Conservation (phyloP, 257 asterid genomes). For the Henckelia pumila region DNA sequence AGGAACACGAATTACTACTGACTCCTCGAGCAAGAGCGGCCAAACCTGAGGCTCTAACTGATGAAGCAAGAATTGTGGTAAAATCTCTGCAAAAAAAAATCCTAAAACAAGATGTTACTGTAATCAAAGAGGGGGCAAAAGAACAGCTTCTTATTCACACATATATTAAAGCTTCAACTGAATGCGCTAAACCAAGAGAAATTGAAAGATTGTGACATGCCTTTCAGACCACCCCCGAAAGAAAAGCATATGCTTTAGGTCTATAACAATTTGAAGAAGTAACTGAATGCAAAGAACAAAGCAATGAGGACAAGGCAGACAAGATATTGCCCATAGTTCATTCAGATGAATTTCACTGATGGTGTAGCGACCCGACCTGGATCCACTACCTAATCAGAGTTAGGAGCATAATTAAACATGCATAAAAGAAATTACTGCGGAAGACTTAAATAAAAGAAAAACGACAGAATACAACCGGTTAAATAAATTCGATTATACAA, state of each 20-base stretch:
- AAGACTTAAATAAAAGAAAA: too few relatives aligned
- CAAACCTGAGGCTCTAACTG: slow-evolving; percentile 78
- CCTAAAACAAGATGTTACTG: slow-evolving; percentile 46
- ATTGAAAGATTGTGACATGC: background rate
- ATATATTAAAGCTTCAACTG: slow-evolving; percentile 7
- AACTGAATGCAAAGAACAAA: background rate
- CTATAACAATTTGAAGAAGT: background rate
- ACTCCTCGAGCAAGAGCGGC: slow-evolving; percentile 53
- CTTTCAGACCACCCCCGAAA: background rate
- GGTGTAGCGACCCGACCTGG: too few relatives aligned
- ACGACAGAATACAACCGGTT: too few relatives aligned
- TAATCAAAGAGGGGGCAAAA: slow-evolving; percentile 12
- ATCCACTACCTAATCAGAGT: too few relatives aligned
- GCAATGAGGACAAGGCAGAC: background rate
- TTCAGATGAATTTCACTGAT: background rate
- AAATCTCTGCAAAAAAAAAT: slow-evolving; percentile 42
- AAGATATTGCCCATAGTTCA: too few relatives aligned
- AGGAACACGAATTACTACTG: slow-evolving; percentile 26
- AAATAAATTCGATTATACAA: too few relatives aligned
- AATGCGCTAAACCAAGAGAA: slow-evolving; percentile 1
- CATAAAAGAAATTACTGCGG: too few relatives aligned
- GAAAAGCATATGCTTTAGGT: background rate
- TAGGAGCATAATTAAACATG: too few relatives aligned
- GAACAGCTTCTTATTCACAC: slow-evolving; percentile 8
- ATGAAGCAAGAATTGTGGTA: slow-evolving; percentile 67